Conservation (phyloP, 2,329 filamentous ascomycete genomes). For the Fusarium proliferatum region DNA sequence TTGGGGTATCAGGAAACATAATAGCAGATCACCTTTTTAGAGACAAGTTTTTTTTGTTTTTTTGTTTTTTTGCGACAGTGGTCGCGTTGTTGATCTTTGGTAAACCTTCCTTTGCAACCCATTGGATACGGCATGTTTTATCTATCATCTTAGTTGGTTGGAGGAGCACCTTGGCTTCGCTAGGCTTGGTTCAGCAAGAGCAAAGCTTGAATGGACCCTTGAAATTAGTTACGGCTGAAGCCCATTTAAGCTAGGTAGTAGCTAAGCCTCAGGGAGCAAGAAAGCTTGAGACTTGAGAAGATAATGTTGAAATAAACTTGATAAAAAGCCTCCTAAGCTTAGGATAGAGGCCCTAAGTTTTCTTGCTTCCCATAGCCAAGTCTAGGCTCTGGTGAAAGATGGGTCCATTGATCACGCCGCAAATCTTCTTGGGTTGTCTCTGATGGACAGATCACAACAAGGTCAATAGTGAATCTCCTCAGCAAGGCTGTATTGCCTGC, state of each 20-base stretch:
- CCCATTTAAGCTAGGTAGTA: not conserved
- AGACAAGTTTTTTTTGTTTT: not conserved
- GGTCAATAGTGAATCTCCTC: not conserved
- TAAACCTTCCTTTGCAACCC: not conserved
- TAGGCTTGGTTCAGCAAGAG: slow-evolving; percentile 1
- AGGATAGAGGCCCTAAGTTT: not conserved
- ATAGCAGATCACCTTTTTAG: not conserved
- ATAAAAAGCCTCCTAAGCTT: not conserved
- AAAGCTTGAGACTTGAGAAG: not conserved
- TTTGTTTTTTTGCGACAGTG: not conserved
- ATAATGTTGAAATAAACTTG: not conserved
- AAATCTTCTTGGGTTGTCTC: not conserved
- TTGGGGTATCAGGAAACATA: not conserved
- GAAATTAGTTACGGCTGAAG: slow-evolving; percentile 20
- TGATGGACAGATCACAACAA: not conserved
- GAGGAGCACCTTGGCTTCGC: not conserved
- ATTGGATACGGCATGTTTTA: not conserved
- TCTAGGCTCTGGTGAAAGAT: slow-evolving; percentile 16
- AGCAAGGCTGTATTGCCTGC: too few species aligned
- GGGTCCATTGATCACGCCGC: not conserved
- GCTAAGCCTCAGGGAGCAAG: not conserved
- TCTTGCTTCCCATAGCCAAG: not conserved
- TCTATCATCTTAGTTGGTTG: not conserved
- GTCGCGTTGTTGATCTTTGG: not conserved
- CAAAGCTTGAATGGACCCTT: slow-evolving; percentile 28